Base-by-base conservation (phyloP, 2,329 filamentous ascomycete genomes). In the Pseudocercospora vitis region DNA sequence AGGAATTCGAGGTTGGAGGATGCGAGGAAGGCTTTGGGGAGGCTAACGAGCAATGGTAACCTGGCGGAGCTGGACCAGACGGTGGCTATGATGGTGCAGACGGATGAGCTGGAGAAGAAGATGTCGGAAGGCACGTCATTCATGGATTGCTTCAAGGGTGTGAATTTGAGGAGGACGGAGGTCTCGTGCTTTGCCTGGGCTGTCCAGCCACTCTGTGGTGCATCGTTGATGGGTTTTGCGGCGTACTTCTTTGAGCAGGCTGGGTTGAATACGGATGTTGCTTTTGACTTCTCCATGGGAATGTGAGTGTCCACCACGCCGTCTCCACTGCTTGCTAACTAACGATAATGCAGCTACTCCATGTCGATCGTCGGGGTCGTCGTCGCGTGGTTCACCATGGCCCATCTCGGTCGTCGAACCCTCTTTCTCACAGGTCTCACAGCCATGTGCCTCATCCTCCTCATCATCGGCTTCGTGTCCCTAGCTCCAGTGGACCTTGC, bases 211-310 rank as follows among this genome's bases (percentile, higher is more conserved):
- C 55, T 72, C 7, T 67, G 64, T 44, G 71, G 71, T 14, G 59
- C 62, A 37, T 58, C 63, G 14, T 58, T 72, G 39, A 67, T 63
- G 19, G 64, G 64, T 7, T 71, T 65, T 52, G 62, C 68, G 0
- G 66, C 68, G 9, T 72, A 72, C 50, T 71, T 73, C 56, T 71
- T 67, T 47, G 61, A 71, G 48, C 65, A 70, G 52, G 69, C 69
- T 21, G 71, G 70, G 16, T 58, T 73, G 12, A 50, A 58, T 31
- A 62, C 53, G 5, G 52, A 48, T 12, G 40, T 55, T 8, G 45
- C 58, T 12, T 62, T 64, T 44, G 53, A 60, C 58, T 65, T 68
- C 35, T 63, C 65, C 7, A 62, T 70, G 5, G 69, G 76, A 0
- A 76, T 78, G 53, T 46, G 26, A 31, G 42, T 31, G 12, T 8